Conservation (phyloP, 31 red algal species). For the Bonnemaisonia californica region DNA sequence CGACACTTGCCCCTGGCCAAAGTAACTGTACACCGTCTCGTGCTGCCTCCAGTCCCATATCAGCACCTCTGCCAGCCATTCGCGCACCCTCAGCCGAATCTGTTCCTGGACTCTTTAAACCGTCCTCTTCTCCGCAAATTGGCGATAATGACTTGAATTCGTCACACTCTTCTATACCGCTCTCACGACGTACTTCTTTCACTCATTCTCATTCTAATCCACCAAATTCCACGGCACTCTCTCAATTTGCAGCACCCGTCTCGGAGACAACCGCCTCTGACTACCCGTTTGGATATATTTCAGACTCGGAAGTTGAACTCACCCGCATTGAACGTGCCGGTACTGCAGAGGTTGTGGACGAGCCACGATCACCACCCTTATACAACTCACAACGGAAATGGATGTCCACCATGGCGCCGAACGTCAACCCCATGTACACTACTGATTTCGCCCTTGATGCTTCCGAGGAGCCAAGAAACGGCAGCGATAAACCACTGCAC, state of each 20-base stretch:
- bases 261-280: constrained; percentile 23
- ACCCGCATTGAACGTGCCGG: constrained; percentile 54
- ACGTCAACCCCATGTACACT: neutral
- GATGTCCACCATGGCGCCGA: constrained; percentile 27
- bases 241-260: neutral
- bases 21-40: neutral
- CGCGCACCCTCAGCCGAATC: neutral
- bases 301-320: constrained; percentile 65
- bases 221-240: neutral
- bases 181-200: neutral
- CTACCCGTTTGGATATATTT: constrained; percentile 52
- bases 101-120: too few relatives aligned
- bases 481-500: neutral
- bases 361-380: constrained; percentile 43
- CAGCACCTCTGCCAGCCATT: neutral
- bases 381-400: constrained; percentile 28
- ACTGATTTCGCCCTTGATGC: neutral
- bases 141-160: neutral
- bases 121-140: neutral
- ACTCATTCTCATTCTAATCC: neutral
- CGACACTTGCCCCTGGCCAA: neutral
- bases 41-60: neutral
- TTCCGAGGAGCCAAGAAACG: neutral
- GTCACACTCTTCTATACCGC: neutral
- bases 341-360: constrained; percentile 46